Base-by-base conservation (phyloP, 352 stramenopile genomes). In the Lagenidium sp. region DNA sequence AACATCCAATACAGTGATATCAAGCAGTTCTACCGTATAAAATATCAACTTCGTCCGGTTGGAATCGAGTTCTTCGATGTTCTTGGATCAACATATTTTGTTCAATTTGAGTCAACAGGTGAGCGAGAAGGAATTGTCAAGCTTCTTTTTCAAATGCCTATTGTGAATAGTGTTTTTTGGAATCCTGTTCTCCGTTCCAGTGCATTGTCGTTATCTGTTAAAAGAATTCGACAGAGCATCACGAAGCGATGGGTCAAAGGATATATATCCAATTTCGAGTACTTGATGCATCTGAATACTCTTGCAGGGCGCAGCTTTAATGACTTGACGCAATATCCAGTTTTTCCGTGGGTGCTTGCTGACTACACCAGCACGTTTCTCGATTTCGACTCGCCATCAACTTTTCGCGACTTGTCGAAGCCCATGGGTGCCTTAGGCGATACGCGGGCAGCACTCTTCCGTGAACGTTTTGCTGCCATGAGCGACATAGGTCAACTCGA, bases 281-380 rank as follows among this genome's bases (percentile, higher is more conserved):
- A 98, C 56, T 61, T 98, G 15, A 95, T 98, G 39, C 78, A 97
- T 57, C 62, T 99, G 24, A 98, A 98, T 61, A 94, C 91, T 0
- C 63, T 98, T 6, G 95, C 92, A 3, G 96, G 96, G 3, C 63
- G 96, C 35, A 98, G 76, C 43, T 98, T 97, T 54, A 98, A 98
- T 65, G 95, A 99, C 47, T 88, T 98, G n/a, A 98, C 88, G 29
- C 95, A 99, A 61, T 99, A 99, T 56, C 96, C 96, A 3, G 89
- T 90, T 1, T 97, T 99, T 57, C 95, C 95, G 12, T 99, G 95
- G 95, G 63, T 98, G 1, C 53, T 99, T 8, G 60, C 74, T 10
- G 83, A 97, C 47, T 98, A 98, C 60, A 76, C 43, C 7, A 90
- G 66, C 25, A 42, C 61, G 1, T 89, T 78, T 42, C 57, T 98